Conservation (phyloP, 768 basidiomycete genomes). For the Suillus clintonianus region DNA sequence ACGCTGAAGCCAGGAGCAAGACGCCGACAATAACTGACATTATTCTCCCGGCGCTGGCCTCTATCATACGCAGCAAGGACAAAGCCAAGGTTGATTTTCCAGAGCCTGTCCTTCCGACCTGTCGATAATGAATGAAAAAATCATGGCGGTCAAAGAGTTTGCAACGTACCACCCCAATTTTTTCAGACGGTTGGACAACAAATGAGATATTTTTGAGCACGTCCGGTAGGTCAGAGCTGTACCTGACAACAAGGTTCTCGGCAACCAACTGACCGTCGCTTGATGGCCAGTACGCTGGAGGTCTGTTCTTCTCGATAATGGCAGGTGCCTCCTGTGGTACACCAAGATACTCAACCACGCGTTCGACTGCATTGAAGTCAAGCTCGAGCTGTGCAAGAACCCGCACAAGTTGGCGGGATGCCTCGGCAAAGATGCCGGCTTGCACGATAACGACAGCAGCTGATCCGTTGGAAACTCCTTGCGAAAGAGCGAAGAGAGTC, state of each 20-base stretch:
- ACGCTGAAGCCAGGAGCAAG: not conserved
- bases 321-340: constrained; percentile 71
- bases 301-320: constrained; percentile 51
- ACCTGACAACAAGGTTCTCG: constrained; percentile 59
- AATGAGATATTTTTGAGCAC: constrained; percentile 63
- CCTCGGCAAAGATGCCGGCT: constrained; percentile 69
- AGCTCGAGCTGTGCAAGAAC: constrained; percentile 72
- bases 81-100: constrained; percentile 44
- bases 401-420: constrained; percentile 65
- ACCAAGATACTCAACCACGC: constrained; percentile 69
- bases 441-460: constrained; percentile 74
- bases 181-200: constrained; percentile 59
- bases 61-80: constrained; percentile 42
- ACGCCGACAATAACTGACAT: constrained; percentile 40
- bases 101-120: constrained; percentile 73
- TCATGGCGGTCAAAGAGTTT: not conserved
- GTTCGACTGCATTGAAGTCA: constrained; percentile 75
- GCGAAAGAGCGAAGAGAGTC: constrained; percentile 67
- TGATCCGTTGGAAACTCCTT: constrained; percentile 55
- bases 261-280: constrained; percentile 57
- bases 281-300: constrained; percentile 77
- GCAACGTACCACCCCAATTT: constrained; percentile 62
- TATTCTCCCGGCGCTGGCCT: constrained; percentile 57
- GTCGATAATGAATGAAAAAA: not conserved
- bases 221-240: constrained; percentile 61